These are phyloP conservation scores for Monosporascus sp. DNA, from an alignment of 2,329 filamentous ascomycete genomes.

Conservation along the genomic window DNA sequence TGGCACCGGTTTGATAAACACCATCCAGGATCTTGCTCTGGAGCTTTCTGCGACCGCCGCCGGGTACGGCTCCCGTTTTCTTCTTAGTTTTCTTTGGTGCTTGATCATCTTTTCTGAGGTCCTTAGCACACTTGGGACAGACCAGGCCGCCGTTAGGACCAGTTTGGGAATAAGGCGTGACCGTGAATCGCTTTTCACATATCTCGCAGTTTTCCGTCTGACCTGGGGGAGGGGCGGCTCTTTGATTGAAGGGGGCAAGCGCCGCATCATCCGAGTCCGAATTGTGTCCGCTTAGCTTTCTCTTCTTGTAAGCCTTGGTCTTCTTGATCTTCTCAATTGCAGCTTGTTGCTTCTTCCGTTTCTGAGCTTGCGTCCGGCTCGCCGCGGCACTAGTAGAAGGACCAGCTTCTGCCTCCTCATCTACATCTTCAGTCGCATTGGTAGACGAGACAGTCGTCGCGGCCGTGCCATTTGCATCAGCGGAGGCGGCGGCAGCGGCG, in stretches of 20 bases:
- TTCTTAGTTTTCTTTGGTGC: constrained; percentile 49
- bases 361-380: constrained; percentile 23
- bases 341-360: constrained; percentile 49
- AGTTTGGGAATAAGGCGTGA: constrained; percentile 81
- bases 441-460: not conserved
- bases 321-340: constrained; percentile 59
- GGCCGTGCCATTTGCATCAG: constrained; percentile 1
- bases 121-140: constrained; percentile 75
- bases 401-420: constrained; percentile 7
- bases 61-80: constrained; percentile 45
- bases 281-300: constrained; percentile 33
- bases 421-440: constrained; percentile 6
- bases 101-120: constrained; percentile 62
- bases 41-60: constrained; percentile 64
- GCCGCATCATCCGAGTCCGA: constrained; percentile 45
- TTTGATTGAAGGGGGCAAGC: constrained; percentile 41
- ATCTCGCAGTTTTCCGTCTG: constrained; percentile 85
- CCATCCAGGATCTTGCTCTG: constrained; percentile 86
- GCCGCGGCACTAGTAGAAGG: constrained; percentile 4
- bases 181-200: constrained; percentile 84
- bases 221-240: constrained; percentile 59
- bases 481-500: constrained; percentile 3
- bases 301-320: constrained; percentile 52
- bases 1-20: constrained; percentile 57
- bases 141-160: constrained; percentile 82